Evolutionary conservation across 2,329 filamentous ascomycete genomes (phyloP).

Genomic region (Epichloe elymi): DNA sequence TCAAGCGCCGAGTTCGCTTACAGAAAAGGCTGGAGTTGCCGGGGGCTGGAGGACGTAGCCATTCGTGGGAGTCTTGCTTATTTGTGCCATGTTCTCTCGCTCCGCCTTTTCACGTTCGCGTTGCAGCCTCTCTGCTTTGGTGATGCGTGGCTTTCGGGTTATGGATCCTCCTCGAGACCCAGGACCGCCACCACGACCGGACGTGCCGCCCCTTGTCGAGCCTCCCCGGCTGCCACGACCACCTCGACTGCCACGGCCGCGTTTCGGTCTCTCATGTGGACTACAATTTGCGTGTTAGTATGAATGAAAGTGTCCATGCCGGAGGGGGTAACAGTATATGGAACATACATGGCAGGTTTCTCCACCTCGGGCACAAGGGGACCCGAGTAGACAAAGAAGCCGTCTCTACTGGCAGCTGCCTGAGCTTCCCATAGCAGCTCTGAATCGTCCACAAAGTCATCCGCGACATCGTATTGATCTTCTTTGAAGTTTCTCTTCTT

Average conservation of each 20-base stretch:
- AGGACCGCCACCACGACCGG: constrained; percentile 39
- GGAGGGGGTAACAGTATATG: too few species aligned
- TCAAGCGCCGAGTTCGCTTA: constrained; percentile 23
- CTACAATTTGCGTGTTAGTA: constrained; percentile 25
- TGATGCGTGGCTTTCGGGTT: constrained; percentile 70
- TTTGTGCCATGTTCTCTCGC: constrained; percentile 40
- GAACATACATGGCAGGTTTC: constrained; percentile 43
- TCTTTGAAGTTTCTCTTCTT: constrained; percentile 73
- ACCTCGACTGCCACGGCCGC: constrained; percentile 42
- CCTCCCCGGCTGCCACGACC: constrained; percentile 47
- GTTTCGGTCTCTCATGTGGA: constrained; percentile 59
- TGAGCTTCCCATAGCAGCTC: constrained; percentile 93
- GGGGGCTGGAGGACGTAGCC: constrained; percentile 26
- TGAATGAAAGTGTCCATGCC: neutral
- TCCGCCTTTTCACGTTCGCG: constrained; percentile 73
- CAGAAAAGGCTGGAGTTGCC: constrained; percentile 23
- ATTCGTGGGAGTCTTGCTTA: constrained; percentile 24
- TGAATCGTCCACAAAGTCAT: constrained; percentile 83
- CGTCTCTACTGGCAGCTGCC: constrained; percentile 84
- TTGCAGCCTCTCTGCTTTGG: constrained; percentile 71
- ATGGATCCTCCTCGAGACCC: constrained; percentile 65
- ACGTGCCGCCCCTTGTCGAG: constrained; percentile 40
- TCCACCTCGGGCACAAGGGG: constrained; percentile 79
- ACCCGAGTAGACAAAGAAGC: constrained; percentile 96
- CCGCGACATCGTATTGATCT: constrained; percentile 72